Base-by-base conservation (phyloP, 441 rosid genomes). In the Corymbia citriodora region DNA sequence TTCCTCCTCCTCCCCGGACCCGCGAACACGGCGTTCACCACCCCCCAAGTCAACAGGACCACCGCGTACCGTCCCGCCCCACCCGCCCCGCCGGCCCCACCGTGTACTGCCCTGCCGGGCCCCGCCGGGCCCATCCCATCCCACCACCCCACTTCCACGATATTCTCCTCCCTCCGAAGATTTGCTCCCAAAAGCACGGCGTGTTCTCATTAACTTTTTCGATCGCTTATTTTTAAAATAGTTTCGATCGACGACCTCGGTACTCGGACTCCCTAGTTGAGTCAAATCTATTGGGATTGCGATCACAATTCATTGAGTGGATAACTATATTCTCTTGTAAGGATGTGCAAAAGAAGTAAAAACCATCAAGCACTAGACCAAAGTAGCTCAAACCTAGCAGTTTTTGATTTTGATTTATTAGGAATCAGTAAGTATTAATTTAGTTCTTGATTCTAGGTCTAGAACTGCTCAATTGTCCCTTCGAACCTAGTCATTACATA, bases 401-500 rank as follows among this genome's bases (percentile, higher is more conserved):
- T 29, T 29, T 4, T 7, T 7, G 15, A 29, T 57, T 57, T 57
- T 0, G 45, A 40, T 40, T 40, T 40, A 6, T 4, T 40, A 40
- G 18, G 17, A 63, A n/a, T 14, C 0, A 17, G 33, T n/a, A 18
- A 15, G 16, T n/a, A n/a, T 2, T 0, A 1, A 16, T 65, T 2
- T 0, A 10, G 9, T 65, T 65, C 9, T 2, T 7, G 7, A 0
- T n/a, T 65, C 2, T 14, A 65, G 14, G 5, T n/a, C 3, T n/a
- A 2, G 1, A 65, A 31, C 5, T 4, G 1, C 7, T 4, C 2
- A 63, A 5, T 6, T 5, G 4, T 8, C 14, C 9, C 7, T 14
- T 2, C 8, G 4, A 9, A n/a, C 2, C 4, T 15, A n/a, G 27
- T 0, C 9, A 1, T 1, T 63, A 63, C 0, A 29, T 63, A 63